These are phyloP conservation scores for Moniliophthora roreri DNA, from an alignment of 1,284 basidiomycete genomes.

Conservation along the genomic window DNA sequence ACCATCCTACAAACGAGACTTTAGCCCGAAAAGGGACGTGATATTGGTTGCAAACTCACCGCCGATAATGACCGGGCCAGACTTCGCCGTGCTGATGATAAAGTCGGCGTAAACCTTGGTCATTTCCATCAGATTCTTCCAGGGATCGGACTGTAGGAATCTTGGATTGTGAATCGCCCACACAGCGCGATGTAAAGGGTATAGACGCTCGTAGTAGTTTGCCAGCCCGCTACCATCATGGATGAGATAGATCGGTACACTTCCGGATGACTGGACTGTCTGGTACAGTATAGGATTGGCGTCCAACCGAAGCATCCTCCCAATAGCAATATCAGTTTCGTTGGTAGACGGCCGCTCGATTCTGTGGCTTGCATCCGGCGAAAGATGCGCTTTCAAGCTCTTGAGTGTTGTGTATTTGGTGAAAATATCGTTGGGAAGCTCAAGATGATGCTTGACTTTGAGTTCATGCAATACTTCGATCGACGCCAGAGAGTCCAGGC, in stretches of 20 bases:
- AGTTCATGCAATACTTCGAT: neutral
- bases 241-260: neutral
- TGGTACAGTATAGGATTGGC: neutral
- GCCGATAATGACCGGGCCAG: neutral
- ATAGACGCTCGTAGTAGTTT: neutral
- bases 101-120: neutral
- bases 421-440: neutral
- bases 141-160: neutral
- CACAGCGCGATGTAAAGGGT: neutral
- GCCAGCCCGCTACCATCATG: neutral
- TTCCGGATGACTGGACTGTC: neutral
- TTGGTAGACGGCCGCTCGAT: neutral
- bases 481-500: neutral
- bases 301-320: neutral
- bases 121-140: neutral
- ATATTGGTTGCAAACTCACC: neutral
- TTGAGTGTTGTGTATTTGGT: neutral
- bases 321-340: neutral
- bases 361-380: too few relatives aligned
- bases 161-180: neutral
- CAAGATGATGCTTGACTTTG: neutral
- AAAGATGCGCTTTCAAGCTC: neutral
- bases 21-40: neutral
- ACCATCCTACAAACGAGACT: neutral
- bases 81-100: neutral